Evolutionary conservation across 169 alveolate genomes (phyloP).

Genomic region (Plasmodium inui): DNA sequence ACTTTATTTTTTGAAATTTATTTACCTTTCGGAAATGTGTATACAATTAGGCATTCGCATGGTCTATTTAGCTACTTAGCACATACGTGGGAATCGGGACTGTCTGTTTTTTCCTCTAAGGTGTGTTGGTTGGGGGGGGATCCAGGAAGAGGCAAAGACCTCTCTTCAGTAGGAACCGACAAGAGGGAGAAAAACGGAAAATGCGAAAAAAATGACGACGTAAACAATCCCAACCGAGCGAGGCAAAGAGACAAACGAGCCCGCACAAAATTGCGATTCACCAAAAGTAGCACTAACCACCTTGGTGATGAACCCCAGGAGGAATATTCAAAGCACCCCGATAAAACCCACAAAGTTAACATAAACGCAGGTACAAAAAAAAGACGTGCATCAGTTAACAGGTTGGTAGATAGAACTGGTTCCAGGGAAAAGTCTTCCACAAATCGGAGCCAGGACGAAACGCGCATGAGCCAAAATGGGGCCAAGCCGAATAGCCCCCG

Average conservation of each 20-base stretch:
- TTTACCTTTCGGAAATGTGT: not conserved
- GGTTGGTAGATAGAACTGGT: not conserved
- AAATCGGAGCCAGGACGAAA: not conserved
- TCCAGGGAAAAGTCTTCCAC: not conserved
- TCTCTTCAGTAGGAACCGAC: not conserved
- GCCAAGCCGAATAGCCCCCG: not conserved
- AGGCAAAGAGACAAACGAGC: not conserved
- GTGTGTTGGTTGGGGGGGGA: not conserved
- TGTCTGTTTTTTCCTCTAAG: not conserved
- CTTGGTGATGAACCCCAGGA: not conserved
- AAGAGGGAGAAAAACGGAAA: not conserved
- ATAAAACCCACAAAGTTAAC: not conserved
- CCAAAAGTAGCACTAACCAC: not conserved
- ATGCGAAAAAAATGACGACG: not conserved
- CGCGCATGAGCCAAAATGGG: not conserved
- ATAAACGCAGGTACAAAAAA: not conserved
- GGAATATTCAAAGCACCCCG: not conserved
- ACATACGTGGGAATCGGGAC: not conserved
- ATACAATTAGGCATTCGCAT: not conserved
- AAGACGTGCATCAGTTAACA: not conserved
- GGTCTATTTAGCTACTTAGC: not conserved
- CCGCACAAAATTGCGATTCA: not conserved
- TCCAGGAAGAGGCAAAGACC: not conserved
- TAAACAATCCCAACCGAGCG: not conserved
- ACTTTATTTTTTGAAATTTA: not conserved